These are phyloP conservation scores for Sherardia arvensis DNA, from an alignment of 257 asterid genomes.

Conservation along the genomic window DNA sequence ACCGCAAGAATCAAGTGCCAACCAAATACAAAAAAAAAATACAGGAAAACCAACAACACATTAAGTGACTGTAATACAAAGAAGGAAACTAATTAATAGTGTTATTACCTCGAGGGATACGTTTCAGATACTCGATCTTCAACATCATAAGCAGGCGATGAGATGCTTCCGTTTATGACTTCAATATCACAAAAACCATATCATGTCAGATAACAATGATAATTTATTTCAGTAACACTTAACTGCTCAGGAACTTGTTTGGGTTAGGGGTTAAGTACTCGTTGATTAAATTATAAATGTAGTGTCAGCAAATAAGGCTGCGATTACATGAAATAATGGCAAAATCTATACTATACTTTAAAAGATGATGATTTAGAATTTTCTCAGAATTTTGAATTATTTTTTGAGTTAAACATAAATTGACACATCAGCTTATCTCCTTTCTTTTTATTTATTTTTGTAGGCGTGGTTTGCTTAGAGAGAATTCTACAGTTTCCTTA, in stretches of 20 bases:
- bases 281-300: slow-evolving; percentile 26
- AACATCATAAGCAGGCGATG: slow-evolving; percentile 27
- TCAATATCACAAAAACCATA: slow-evolving; percentile 17
- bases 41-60: neutral
- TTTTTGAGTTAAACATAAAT: too few relatives aligned
- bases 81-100: neutral
- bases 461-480: too few relatives aligned
- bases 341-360: too few relatives aligned
- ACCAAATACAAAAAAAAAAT: neutral
- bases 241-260: slow-evolving; percentile 12
- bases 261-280: too few relatives aligned
- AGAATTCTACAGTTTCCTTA: too few relatives aligned
- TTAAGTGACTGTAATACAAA: neutral
- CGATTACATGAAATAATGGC: too few relatives aligned
- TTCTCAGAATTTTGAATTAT: too few relatives aligned
- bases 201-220: slow-evolving; percentile 9
- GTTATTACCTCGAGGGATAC: slow-evolving; percentile 29
- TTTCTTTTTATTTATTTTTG: too few relatives aligned
- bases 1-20: neutral
- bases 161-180: slow-evolving; percentile 27
- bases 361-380: too few relatives aligned
- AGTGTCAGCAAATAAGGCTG: too few relatives aligned
- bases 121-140: slow-evolving; percentile 25
- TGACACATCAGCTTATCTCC: too few relatives aligned
- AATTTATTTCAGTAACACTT: slow-evolving; percentile 26